Evolutionary conservation across 2,329 filamentous ascomycete genomes (phyloP).

Genomic region (Epicoccum nigrum): DNA sequence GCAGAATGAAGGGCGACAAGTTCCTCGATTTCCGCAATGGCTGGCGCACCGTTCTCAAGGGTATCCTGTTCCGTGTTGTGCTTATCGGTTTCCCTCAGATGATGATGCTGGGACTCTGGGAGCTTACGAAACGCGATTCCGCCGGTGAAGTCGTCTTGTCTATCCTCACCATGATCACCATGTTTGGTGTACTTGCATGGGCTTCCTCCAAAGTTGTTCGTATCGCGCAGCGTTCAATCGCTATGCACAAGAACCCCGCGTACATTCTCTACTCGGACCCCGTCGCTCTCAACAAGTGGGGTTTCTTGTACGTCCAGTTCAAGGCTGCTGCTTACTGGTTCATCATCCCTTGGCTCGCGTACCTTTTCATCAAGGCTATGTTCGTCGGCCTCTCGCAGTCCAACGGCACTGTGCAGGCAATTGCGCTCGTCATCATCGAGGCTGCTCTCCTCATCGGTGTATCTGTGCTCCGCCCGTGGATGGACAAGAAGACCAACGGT

Average conservation of each 20-base stretch:
- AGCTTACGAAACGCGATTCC: conserved; percentile 86
- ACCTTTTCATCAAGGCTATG: conserved; percentile 85
- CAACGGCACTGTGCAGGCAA: conserved; percentile 73
- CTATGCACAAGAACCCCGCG: conserved; percentile 93
- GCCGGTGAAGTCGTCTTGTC: conserved; percentile 84
- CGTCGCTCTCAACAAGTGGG: conserved; percentile 95
- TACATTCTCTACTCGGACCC: conserved; percentile 97
- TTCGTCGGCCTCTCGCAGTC: conserved; percentile 84
- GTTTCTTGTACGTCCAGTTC: conserved; percentile 96
- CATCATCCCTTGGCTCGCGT: conserved; percentile 78
- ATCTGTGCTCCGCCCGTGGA: conserved; percentile 86
- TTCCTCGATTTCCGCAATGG: conserved; percentile 94
- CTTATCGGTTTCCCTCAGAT: conserved; percentile 93
- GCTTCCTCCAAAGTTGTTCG: conserved; percentile 88
- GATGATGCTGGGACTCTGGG: conserved; percentile 89
- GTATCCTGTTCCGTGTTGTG: conserved; percentile 87
- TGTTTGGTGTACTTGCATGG: conserved; percentile 79
- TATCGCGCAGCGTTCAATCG: conserved; percentile 84
- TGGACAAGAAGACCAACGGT: conserved; percentile 97
- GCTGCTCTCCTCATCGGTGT: conserved; percentile 76
- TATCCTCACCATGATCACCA: conserved; percentile 84
- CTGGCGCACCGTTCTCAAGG: conserved; percentile 91
- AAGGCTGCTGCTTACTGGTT: conserved; percentile 96
- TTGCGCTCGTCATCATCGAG: conserved; percentile 84
- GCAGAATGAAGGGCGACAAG: conserved; percentile 81